Evolutionary conservation across 108 stramenopile species (phyloP), one percentile per base, ranked within the genome.

Genomic region (Conticribra guillardii): DNA sequence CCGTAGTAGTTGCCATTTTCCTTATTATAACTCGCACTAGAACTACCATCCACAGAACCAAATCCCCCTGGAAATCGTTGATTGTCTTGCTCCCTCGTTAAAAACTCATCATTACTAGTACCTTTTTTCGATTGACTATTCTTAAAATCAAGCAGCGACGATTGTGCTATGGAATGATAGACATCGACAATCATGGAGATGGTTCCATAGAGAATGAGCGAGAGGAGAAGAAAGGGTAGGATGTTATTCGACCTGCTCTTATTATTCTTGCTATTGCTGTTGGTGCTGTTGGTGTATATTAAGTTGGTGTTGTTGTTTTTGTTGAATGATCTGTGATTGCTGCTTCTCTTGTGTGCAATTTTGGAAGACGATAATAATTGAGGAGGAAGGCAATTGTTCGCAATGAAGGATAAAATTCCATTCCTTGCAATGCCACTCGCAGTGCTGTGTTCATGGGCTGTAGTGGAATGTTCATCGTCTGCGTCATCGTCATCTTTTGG

Each of bases 31-130:
- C 46, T 48, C 23, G 27, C 26, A 46, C 48, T 30, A 28, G 24
- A 11, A 41, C 17, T 7, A n/a, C 4, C n/a, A 30, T 57, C 2
- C 4, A 65, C 31, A 53, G 30, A 24, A 22, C 49, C 50, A 22
- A 65, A 65, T 17, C 64, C 64, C 17, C 64, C 64, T 0, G 50
- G 64, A 53, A 65, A 65, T 65, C 64, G n/a, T n/a, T n/a, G n/a
- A n/a, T n/a, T 65, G 7, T 65, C 41, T 11, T 11, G 37, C 37
- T 41, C 37, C 37, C 11, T 11, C 37, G 8, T 41, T 5, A 2
- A 11, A 27, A 51, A 2, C 50, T 53, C 52, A 14, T 51, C 18
- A 22, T 18, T 65, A 11, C 4, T 47, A 8, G 11, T 22, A n/a
- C 1, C 17, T 18, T 33, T 24, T 9, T 31, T 23, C 50, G 4